A percentile compares a stretch with the other conserved stretches of the same genome.
Conservation (phyloP, 306 rosid genomes). For the Crataegus laevigata region DNA sequence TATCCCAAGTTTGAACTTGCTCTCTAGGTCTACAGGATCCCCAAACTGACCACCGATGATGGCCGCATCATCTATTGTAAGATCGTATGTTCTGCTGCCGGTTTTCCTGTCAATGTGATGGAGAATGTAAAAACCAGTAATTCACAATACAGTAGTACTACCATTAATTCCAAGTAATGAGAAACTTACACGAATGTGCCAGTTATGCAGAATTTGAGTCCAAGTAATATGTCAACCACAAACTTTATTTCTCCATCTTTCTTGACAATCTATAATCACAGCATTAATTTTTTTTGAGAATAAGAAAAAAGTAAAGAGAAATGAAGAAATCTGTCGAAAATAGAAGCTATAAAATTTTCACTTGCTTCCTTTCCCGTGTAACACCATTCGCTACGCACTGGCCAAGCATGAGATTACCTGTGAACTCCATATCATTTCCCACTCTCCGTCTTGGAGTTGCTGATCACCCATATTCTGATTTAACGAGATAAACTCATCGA, state of each 20-base stretch:
- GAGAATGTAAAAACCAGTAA: background rate
- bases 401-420: slow-evolving; percentile 45
- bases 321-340: background rate
- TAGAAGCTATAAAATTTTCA: background rate
- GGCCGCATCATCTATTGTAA: slow-evolving; percentile 86
- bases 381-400: slow-evolving; percentile 55
- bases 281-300: background rate
- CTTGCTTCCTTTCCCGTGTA: slow-evolving; percentile 83
- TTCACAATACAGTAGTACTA: background rate
- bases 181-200: slow-evolving; percentile 62
- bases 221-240: slow-evolving; percentile 60
- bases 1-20: slow-evolving; percentile 58
- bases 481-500: slow-evolving; percentile 53
- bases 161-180: background rate
- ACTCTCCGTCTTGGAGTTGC: slow-evolving; percentile 76
- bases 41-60: slow-evolving; percentile 77
- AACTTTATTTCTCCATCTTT: slow-evolving; percentile 60
- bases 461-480: slow-evolving; percentile 32
- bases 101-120: slow-evolving; percentile 41
- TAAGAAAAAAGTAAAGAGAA: background rate
- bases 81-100: slow-evolving; percentile 39
- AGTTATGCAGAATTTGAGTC: slow-evolving; percentile 67
- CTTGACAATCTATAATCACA: slow-evolving; percentile 49
- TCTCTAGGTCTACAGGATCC: slow-evolving; percentile 60
- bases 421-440: slow-evolving; percentile 94